Evolutionary conservation across 805 yeast genomes (phyloP), one percentile per base, ranked within the genome.

Genomic region (Candida boidinii): DNA sequence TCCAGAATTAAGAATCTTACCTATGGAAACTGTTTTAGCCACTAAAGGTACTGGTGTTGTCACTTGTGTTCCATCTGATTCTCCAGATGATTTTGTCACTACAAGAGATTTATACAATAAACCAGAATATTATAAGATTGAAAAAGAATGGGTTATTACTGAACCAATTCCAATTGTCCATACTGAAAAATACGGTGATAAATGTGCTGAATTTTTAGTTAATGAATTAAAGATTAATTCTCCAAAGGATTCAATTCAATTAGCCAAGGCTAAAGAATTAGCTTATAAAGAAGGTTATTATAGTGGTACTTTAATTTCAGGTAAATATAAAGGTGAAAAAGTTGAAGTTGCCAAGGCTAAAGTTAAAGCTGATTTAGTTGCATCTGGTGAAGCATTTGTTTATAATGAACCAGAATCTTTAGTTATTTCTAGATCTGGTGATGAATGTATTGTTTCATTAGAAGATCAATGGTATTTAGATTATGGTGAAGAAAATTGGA

Each of bases 401-500:
- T 92, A 92, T 70, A 79, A 80, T 48, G 98, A 92, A 68, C 98
- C 98, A 28, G 98, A 92, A 63, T 74, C 80, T 27, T 65, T 66
- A 27, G 96, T 92, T 29, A 72, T 85, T 29, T 90, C 97, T 12
- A 82, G 98, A 64, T 85, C 96, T 27, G 96, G 96, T 45, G 98
- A 92, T 56, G 86, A 79, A 38, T 92, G 98, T 71, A 78, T 90
- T 49, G 98, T 92, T 26, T 86, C 97, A 5, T 73, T 92, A 33
- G 97, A 94, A 64, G 97, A 92, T 62, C 98, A 92, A 68, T 92
- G 98, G 98, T 92, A 76, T 60, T 73, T 85, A 49, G 96, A 92
- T 58, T 92, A 92, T 52, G 98, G 98, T 70, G 98, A 92, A 71
- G 85, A 75, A 46, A 46, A 62, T 12, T 92, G 98, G 98, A 84